These are phyloP conservation scores for Ploettnerulaceae sp. DNA, from an alignment of 2,329 filamentous ascomycete genomes.

Conservation along the genomic window DNA sequence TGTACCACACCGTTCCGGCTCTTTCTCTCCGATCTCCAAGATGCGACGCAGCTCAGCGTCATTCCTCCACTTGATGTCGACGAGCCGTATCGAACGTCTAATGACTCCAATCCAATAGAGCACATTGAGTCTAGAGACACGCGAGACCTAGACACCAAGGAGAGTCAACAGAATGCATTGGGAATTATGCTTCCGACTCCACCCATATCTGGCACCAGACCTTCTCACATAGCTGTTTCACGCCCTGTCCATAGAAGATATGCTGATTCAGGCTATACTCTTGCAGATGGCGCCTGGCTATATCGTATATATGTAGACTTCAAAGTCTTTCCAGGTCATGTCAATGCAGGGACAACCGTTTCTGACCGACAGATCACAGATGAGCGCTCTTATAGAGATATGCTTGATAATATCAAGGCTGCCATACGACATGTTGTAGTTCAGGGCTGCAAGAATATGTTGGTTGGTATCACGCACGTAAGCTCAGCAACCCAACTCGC, in stretches of 20 bases:
- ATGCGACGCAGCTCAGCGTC: slow-evolving; percentile 14
- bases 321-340: neutral
- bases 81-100: neutral
- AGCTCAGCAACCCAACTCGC: no score
- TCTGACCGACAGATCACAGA: neutral
- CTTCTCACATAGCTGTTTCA: no score
- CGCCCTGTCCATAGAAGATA: neutral
- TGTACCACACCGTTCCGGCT: slow-evolving; percentile 12
- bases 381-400: neutral
- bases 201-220: no score
- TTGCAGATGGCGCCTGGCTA: slow-evolving; percentile 28
- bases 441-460: no score
- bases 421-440: no score
- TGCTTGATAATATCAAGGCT: no score
- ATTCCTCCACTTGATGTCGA: slow-evolving; percentile 18
- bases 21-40: slow-evolving; percentile 19
- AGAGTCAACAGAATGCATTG: neutral
- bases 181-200: neutral
- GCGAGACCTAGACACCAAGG: no score
- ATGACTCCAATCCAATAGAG: neutral
- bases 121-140: neutral
- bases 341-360: neutral
- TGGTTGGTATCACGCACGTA: no score
- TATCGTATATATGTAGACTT: slow-evolving; percentile 16
- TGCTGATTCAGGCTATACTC: slow-evolving; percentile 18